Base-by-base conservation (phyloP, 23 red algal genomes). In the Pyropia haitanensis region DNA sequence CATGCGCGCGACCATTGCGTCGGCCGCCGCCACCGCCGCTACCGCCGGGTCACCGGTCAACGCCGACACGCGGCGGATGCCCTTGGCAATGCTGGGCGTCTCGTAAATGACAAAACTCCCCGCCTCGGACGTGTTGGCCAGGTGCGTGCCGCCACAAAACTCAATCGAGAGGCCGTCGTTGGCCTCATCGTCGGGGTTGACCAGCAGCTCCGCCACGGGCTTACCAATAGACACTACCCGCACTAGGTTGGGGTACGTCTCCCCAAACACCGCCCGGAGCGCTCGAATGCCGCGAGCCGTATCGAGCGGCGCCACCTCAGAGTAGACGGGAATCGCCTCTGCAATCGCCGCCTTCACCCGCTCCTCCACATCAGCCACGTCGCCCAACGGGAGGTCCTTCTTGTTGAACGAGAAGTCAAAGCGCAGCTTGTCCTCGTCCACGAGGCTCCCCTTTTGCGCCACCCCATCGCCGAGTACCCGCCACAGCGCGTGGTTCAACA, bases 91-190 rank as follows among this genome's bases (percentile, higher is more conserved):
- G 2, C 75, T 67, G 9, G 68, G 56, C 67, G 91, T 86, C 68
- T 98, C 86, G 9, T 91, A 54, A 21, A 91, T 73, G 15, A 81
- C 76, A 76, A 88, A 98, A 14, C 53, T 60, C 32, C 71, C 63
- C 16, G 94, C 94, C 76, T 88, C 74, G 18, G 71, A 69, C 23
- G 94, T 98, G 61, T 89, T 89, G 12, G 53, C 49, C 66, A 98
- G 58, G 68, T 98, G 94, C 26, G 94, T 98, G 32, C 94, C 94
- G 18, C 94, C 94, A 56, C 94, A 98, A 25, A 98, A 76, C 30
- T 98, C 94, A 20, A 98, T 71, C 28, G 75, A 83, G 16, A 77
- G 57, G 18, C 64, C 78, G 13, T 65, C 51, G 86, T 86, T 91
- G n/a, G 57, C 71, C 48, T 87, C 34, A 58, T 88, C 78, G 63